Conservation (phyloP, 1,284 basidiomycete genomes). For the Wolfiporia cocos region DNA sequence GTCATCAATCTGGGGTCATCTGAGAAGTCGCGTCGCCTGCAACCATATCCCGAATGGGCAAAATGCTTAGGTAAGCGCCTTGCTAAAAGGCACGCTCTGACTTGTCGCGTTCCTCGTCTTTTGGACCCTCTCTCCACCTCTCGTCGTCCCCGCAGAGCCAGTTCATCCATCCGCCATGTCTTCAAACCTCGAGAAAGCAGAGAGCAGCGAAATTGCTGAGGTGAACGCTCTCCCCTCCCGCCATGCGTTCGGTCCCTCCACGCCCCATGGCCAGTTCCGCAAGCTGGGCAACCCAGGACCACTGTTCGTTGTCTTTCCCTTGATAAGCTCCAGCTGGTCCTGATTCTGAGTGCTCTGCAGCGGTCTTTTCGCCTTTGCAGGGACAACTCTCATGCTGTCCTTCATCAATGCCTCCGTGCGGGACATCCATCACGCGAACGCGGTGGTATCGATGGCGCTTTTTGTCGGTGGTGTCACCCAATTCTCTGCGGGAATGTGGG, state of each 20-base stretch:
- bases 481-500: conserved; percentile 74
- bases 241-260: not conserved
- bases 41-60: not conserved
- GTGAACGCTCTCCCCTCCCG: conserved; percentile 10
- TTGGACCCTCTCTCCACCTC: not conserved
- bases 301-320: conserved; percentile 19
- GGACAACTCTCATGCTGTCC: conserved; percentile 68
- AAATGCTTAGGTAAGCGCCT: conserved; percentile 2
- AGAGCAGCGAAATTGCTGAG: conserved; percentile 6
- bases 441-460: conserved; percentile 81
- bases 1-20: conserved; percentile 2
- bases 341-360: conserved; percentile 20
- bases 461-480: conserved; percentile 82
- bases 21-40: conserved; percentile 1
- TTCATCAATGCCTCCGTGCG: conserved; percentile 57
- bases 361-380: conserved; percentile 70
- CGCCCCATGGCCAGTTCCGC: conserved; percentile 7
- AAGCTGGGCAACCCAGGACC: conserved; percentile 23
- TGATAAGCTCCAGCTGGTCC: not conserved
- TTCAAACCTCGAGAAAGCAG: conserved; percentile 14
- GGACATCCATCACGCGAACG: conserved; percentile 52
- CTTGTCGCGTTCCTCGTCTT: conserved; percentile 1
- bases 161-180: not conserved
- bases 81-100: conserved; percentile 3
- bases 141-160: not conserved